Evolutionary conservation across 2,329 filamentous ascomycete genomes (phyloP).

Genomic region (Fusarium sterilihyphosum): DNA sequence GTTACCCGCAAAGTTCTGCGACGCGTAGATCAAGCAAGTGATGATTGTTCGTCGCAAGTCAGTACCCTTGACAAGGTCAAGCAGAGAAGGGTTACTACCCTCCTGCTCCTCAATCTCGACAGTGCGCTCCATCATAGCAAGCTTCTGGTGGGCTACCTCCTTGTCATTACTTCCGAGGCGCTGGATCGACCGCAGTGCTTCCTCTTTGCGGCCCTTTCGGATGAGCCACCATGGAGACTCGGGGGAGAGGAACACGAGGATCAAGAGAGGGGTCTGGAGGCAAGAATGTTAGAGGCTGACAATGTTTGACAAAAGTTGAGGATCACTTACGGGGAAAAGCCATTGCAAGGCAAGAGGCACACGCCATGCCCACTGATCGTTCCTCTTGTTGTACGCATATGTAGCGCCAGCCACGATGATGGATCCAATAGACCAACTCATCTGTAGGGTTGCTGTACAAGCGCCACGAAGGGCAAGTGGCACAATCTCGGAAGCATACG

Average conservation of each 20-base stretch:
- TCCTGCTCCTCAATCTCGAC: constrained; percentile 59
- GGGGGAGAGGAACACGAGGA: constrained; percentile 61
- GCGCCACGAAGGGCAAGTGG: constrained; percentile 65
- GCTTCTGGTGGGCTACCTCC: constrained; percentile 46
- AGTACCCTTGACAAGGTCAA: constrained; percentile 65
- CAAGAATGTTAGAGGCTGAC: background rate
- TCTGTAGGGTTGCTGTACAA: constrained; percentile 68
- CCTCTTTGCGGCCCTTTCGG: constrained; percentile 55
- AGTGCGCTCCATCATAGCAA: constrained; percentile 67
- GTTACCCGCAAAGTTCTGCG: constrained; percentile 69
- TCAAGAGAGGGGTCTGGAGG: constrained; percentile 56
- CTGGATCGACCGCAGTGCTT: constrained; percentile 56
- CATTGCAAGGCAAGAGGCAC: constrained; percentile 66
- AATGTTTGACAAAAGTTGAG: background rate
- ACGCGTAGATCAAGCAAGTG: constrained; percentile 65
- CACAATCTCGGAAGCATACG: constrained; percentile 69
- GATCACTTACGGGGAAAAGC: constrained; percentile 58
- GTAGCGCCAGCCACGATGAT: constrained; percentile 69
- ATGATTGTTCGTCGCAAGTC: constrained; percentile 65
- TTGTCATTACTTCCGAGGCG: constrained; percentile 54
- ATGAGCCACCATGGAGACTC: constrained; percentile 66
- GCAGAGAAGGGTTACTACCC: constrained; percentile 55
- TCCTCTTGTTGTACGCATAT: constrained; percentile 57
- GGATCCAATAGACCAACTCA: constrained; percentile 70
- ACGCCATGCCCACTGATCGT: constrained; percentile 39